These are phyloP conservation scores for Cocos nucifera DNA, from an alignment of 176 grass and related monocot species.

Conservation along the genomic window DNA sequence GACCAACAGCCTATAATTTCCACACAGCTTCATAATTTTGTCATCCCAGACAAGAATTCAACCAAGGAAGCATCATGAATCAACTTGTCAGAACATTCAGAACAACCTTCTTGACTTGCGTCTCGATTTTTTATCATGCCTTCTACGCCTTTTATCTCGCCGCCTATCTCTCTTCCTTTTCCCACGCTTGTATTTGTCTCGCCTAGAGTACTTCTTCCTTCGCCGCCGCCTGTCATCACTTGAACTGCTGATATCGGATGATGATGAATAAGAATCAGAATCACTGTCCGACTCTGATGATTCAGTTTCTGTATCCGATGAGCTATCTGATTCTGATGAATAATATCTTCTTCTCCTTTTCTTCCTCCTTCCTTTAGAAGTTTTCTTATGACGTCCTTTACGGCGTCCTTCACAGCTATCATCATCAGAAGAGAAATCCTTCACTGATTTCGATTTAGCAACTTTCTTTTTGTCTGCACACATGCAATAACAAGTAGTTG, in stretches of 20 bases:
- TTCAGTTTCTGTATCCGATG: conserved; percentile 60
- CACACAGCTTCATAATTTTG: too few relatives aligned
- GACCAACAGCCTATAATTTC: too few relatives aligned
- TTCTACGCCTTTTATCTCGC: conserved; percentile 64
- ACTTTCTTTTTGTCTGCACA: conserved; percentile 55
- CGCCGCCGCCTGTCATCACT: conserved; percentile 66
- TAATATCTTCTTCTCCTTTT: conserved; percentile 56
- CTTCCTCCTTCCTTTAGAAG: conserved; percentile 73
- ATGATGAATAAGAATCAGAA: conserved; percentile 63
- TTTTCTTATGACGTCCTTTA: conserved; percentile 49
- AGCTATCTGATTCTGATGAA: conserved; percentile 81
- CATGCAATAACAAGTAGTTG: not conserved
- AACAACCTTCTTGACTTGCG: conserved; percentile 55
- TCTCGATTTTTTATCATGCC: conserved; percentile 70
- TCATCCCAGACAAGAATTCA: too few relatives aligned
- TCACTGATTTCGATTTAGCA: conserved; percentile 52
- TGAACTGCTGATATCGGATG: conserved; percentile 84
- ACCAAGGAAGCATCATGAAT: too few relatives aligned
- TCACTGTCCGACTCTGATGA: conserved; percentile 64
- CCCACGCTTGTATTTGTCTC: conserved; percentile 58
- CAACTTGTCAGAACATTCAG: conserved; percentile 1
- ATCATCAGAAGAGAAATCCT: conserved; percentile 37
- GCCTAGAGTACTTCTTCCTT: conserved; percentile 53
- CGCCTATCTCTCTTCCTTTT: conserved; percentile 68
- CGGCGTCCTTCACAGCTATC: conserved; percentile 51